A percentile compares a stretch with the other conserved stretches of the same genome.
These are phyloP conservation scores for Theileria luwenshuni DNA, from an alignment of 169 alveolate species.

Conservation along the genomic window DNA sequence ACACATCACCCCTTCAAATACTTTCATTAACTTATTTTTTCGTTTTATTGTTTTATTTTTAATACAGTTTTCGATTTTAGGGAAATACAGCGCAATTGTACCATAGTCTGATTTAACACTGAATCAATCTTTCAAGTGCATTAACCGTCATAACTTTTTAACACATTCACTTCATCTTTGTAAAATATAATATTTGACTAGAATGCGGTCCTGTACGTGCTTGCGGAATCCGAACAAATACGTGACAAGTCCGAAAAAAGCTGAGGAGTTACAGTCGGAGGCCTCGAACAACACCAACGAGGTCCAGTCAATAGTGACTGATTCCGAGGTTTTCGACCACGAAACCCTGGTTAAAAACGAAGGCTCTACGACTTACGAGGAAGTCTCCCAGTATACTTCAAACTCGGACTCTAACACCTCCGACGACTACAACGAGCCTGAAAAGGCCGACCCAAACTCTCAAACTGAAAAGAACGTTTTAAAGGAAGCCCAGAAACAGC, in stretches of 20 bases:
- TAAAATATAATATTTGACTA: too few species aligned
- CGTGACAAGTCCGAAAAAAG: not conserved
- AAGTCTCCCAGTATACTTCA: not conserved
- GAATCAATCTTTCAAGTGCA: too few species aligned
- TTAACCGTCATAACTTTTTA: too few species aligned
- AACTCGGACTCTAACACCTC: not conserved
- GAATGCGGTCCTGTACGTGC: constrained; percentile 12
- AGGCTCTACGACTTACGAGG: constrained; percentile 12
- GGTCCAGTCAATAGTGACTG: constrained; percentile 22
- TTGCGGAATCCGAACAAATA: not conserved
- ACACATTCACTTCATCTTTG: too few species aligned
- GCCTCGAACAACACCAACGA: not conserved
- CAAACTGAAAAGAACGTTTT: not conserved
- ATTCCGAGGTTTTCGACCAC: constrained; percentile 36
- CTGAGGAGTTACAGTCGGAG: not conserved
- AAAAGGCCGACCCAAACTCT: not conserved
- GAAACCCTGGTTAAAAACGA: constrained; percentile 16
- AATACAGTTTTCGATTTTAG: too few species aligned
- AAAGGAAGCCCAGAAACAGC: not conserved
- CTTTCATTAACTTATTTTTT: too few species aligned
- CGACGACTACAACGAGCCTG: not conserved
- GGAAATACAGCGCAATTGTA: too few species aligned
- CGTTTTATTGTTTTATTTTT: too few species aligned
- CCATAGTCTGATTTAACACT: too few species aligned
- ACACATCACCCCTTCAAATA: not conserved